Evolutionary conservation across 2,329 filamentous ascomycete genomes (phyloP).

Genomic region (Alternaria burnsii): DNA sequence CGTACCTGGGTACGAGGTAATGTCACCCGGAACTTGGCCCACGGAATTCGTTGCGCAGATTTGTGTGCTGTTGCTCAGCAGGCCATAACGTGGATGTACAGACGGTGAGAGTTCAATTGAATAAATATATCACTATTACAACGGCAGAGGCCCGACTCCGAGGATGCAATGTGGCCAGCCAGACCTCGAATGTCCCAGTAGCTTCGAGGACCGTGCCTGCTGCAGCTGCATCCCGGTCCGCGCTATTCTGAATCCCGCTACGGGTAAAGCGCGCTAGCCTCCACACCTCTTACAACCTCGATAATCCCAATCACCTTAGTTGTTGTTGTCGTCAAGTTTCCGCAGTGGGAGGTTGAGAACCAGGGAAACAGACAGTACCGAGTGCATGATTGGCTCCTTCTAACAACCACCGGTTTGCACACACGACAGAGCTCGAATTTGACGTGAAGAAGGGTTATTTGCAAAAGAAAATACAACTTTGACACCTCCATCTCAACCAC

Average conservation of each 20-base stretch:
- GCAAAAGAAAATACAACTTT: background rate
- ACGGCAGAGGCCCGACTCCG: slow-evolving; percentile 2
- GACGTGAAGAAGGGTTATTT: too few species aligned
- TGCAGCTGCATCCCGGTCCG: slow-evolving; percentile 15
- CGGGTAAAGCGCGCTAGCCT: slow-evolving; percentile 15
- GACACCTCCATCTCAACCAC: background rate
- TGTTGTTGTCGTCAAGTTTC: too few species aligned
- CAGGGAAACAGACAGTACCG: too few species aligned
- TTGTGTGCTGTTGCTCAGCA: slow-evolving; percentile 7
- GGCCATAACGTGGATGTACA: slow-evolving; percentile 10
- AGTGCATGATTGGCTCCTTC: too few species aligned
- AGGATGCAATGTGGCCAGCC: slow-evolving; percentile 4
- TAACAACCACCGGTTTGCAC: too few species aligned
- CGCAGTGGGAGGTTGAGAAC: too few species aligned
- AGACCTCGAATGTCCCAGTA: background rate
- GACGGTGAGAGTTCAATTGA: slow-evolving; percentile 18
- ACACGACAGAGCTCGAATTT: too few species aligned
- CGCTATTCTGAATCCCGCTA: slow-evolving; percentile 10
- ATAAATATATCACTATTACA: slow-evolving; percentile 11
- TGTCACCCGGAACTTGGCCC: slow-evolving; percentile 17
- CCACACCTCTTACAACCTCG: slow-evolving; percentile 3
- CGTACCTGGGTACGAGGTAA: slow-evolving; percentile 10
- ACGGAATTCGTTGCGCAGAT: slow-evolving; percentile 11
- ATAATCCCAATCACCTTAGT: background rate
- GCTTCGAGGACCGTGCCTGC: slow-evolving; percentile 27